Evolutionary conservation across 768 basidiomycete genomes (phyloP).

Genomic region (Boletus insuetus): DNA sequence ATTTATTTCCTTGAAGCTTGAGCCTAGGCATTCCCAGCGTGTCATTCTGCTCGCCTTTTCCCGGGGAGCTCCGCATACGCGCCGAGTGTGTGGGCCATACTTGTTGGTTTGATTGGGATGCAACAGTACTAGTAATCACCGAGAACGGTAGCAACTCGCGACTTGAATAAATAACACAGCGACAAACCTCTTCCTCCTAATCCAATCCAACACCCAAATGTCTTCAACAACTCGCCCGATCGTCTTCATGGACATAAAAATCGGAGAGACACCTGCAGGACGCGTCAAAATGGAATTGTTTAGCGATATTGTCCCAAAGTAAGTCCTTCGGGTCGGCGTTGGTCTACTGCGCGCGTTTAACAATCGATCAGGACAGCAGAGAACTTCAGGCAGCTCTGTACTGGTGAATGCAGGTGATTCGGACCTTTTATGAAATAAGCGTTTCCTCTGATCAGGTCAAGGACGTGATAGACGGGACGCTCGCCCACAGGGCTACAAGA

Average conservation of each 20-base stretch:
- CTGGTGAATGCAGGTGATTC: constrained; percentile 87
- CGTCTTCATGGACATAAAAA: constrained; percentile 96
- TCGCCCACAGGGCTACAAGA: constrained; percentile 88
- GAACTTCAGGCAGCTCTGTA: constrained; percentile 96
- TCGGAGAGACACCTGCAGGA: constrained; percentile 95
- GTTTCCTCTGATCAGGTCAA: constrained; percentile 14
- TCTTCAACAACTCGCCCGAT: constrained; percentile 67
- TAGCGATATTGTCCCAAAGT: constrained; percentile 95
- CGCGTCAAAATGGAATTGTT: constrained; percentile 97
- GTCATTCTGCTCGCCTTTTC: not conserved
- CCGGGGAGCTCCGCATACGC: constrained; percentile 1
- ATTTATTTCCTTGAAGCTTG: not conserved
- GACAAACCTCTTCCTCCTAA: not conserved
- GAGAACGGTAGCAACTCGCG: not conserved
- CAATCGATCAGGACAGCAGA: constrained; percentile 75
- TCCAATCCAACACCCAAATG: constrained; percentile 26
- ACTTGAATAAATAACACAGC: not conserved
- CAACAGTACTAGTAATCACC: not conserved
- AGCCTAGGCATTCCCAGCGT: not conserved
- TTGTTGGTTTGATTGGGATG: not conserved
- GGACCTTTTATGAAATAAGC: not conserved
- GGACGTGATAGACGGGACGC: constrained; percentile 45
- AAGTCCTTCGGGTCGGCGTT: constrained; percentile 20
- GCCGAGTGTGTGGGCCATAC: not conserved
- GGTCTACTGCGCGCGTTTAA: constrained; percentile 1